Evolutionary conservation across 2,329 filamentous ascomycete species (phyloP).

Genomic region (Alternaria triticimaculans): DNA sequence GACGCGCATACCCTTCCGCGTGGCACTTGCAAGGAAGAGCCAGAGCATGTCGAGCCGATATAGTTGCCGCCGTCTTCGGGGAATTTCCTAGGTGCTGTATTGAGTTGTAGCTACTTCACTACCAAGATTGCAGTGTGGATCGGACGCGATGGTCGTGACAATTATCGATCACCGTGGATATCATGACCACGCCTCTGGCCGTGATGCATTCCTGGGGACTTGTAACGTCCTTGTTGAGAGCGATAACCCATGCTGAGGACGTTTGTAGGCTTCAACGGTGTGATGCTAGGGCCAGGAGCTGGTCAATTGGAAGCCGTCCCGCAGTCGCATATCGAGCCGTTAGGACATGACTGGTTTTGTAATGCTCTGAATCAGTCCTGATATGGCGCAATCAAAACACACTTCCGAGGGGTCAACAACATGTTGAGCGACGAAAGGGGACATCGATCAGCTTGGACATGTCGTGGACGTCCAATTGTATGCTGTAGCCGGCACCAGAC

Average conservation of each 20-base stretch:
- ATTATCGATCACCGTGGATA: background rate
- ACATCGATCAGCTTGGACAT: constrained; percentile 7
- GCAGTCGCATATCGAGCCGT: background rate
- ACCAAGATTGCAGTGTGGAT: constrained; percentile 1
- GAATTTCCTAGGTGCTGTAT: background rate
- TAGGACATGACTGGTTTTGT: background rate
- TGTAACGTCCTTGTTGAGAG: background rate
- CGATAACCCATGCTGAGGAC: background rate
- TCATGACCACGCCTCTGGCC: background rate
- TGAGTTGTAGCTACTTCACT: background rate
- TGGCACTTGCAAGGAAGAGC: background rate
- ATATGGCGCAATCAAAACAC: background rate
- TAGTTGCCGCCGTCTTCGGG: background rate
- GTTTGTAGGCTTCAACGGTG: background rate
- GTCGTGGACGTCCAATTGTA: constrained; percentile 8
- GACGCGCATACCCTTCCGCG: background rate
- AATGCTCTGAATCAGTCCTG: background rate
- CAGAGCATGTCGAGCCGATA: constrained; percentile 8
- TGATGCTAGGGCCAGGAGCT: background rate
- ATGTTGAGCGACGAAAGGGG: constrained; percentile 9
- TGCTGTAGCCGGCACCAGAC: constrained; percentile 1
- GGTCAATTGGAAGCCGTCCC: constrained; percentile 1
- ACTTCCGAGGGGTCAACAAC: constrained; percentile 4
- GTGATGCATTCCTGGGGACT: background rate
- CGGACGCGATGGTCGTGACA: background rate